Evolutionary conservation across 805 yeast species (phyloP).

Genomic region (Yamadazyma phyllophila): DNA sequence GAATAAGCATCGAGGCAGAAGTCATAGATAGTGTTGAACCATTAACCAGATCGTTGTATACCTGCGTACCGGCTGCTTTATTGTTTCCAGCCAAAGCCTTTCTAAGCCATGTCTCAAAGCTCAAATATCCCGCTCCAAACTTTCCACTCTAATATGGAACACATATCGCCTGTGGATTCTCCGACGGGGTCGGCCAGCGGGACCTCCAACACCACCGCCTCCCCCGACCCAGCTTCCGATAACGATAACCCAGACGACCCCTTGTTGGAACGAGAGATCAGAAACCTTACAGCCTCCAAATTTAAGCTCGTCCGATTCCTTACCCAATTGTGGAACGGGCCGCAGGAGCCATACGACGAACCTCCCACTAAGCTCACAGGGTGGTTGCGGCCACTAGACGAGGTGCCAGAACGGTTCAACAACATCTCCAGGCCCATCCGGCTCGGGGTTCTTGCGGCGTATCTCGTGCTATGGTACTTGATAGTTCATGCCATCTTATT

Average conservation of each 20-base stretch:
- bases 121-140: no score
- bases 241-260: no score
- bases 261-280: conserved; percentile 2
- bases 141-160: no score
- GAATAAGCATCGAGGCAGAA: no score
- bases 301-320: conserved; percentile 17
- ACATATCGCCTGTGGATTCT: no score
- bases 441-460: conserved; percentile 31
- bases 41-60: no score
- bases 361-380: conserved; percentile 40
- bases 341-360: conserved; percentile 44
- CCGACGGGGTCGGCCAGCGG: no score
- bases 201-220: no score
- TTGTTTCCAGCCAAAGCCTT: background rate
- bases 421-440: conserved; percentile 22
- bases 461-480: conserved; percentile 48
- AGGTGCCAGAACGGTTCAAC: conserved; percentile 20
- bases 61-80: no score
- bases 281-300: background rate
- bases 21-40: no score
- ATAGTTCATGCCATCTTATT: conserved; percentile 35
- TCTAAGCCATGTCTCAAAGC: no score
- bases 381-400: conserved; percentile 9
- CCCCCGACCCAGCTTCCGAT: no score
- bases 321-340: conserved; percentile 55